Conservation (phyloP, 1,284 basidiomycete species). For the Amylostereum chailletii region DNA sequence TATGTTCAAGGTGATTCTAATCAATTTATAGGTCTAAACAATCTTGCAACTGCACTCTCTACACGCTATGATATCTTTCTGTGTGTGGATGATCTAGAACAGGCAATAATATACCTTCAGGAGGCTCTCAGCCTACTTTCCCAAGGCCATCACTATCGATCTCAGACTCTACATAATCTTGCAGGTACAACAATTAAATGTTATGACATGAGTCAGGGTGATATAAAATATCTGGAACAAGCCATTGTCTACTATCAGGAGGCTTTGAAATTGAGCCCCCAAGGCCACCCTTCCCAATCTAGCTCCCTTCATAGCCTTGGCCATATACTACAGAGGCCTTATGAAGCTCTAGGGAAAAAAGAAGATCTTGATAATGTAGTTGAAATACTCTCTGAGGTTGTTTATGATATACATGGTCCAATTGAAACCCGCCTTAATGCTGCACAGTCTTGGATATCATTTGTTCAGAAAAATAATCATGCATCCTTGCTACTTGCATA, state of each 20-base stretch:
- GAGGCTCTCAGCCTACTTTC: neutral
- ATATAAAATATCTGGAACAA: constrained; percentile 16
- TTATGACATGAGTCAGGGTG: constrained; percentile 11
- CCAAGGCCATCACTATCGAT: neutral
- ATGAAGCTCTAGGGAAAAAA: neutral
- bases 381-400: neutral
- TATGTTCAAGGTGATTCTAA: neutral
- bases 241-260: constrained; percentile 8
- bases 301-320: neutral
- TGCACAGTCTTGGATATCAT: too few relatives aligned
- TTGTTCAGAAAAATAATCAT: too few relatives aligned
- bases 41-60: neutral
- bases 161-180: neutral
- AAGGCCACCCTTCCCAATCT: neutral
- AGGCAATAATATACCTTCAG: neutral
- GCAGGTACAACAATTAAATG: constrained; percentile 16
- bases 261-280: neutral
- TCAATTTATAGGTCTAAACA: neutral
- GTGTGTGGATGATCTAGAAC: neutral
- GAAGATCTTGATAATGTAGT: neutral
- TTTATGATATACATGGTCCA: too few relatives aligned
- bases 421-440: too few relatives aligned
- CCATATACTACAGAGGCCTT: neutral
- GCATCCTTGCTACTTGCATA: too few relatives aligned
- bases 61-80: neutral